A percentile compares a stretch with the other conserved stretches of the same genome.
Evolutionary conservation across 345 rosid genomes (phyloP).

Genomic region (Pistacia integerrima): DNA sequence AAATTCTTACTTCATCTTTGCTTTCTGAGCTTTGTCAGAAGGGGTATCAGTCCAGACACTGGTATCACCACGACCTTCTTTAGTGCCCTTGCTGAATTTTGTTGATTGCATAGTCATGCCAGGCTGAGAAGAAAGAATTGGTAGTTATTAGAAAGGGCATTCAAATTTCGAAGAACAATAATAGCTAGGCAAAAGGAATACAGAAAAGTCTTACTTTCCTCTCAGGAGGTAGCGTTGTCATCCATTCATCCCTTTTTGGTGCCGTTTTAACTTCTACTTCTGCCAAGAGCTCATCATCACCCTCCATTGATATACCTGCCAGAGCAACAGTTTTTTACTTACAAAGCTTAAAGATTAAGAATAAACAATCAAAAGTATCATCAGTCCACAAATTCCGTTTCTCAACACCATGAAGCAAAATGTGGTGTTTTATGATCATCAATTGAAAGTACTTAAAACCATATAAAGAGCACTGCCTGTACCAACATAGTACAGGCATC

Average conservation of each 20-base stretch:
- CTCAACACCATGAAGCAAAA: constrained; percentile 2
- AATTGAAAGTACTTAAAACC: background rate
- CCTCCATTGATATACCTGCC: constrained; percentile 93
- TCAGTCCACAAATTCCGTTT: background rate
- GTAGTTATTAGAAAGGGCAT: background rate
- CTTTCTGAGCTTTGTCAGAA: constrained; percentile 79
- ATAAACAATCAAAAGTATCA: background rate
- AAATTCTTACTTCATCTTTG: constrained; percentile 69
- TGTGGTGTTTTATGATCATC: background rate
- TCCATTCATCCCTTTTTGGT: constrained; percentile 92
- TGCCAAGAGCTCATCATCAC: constrained; percentile 87
- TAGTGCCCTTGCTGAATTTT: constrained; percentile 58
- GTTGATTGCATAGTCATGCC: constrained; percentile 79
- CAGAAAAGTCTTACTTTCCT: constrained; percentile 58
- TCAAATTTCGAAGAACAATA: background rate
- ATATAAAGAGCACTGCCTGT: background rate
- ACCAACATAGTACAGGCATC: background rate
- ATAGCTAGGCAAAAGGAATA: background rate
- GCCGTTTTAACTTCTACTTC: constrained; percentile 64
- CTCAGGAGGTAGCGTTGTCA: constrained; percentile 95
- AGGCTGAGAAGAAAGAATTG: constrained; percentile 48
- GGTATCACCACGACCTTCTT: constrained; percentile 93
- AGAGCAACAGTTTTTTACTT: constrained; percentile 9
- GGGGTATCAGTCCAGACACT: constrained; percentile 90
- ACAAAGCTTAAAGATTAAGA: constrained; percentile 10